Base-by-base conservation (phyloP, 495 filamentous ascomycete genomes). In the Penicillium daleae region DNA sequence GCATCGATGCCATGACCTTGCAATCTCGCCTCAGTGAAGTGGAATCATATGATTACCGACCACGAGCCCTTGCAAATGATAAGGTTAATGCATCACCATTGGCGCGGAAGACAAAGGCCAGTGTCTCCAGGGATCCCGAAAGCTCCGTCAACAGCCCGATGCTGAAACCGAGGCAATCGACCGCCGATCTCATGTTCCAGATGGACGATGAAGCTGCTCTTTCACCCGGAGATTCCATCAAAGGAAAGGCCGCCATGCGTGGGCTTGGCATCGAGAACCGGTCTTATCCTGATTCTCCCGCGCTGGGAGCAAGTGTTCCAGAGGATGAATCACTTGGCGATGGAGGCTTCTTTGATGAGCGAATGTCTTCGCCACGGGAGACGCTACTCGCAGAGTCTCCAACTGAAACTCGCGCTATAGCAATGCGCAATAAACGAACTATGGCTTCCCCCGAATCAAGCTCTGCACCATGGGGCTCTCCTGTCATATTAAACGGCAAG, bases 171-270 rank as follows among this genome's bases (percentile, higher is more conserved):
- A 90, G 85, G 62, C 82, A 80, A 22, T 92, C 89, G 0, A 74
- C 80, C 2, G 77, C 79, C n/a, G 92, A 97, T 63, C 79, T 97
- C 39, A 95, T 97, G 79, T 97, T 97, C 69, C 88, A 92, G 61
- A 97, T 97, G 92, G 93, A 97, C 59, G 92, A 94, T n/a, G 92
- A 92, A 42, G 80, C 75, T 46, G 60, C 60, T 13, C 58, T 74
- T 40, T 71, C 75, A 0, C 62, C 71, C 5, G 57, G 56, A n/a
- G 61, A 73, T 39, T 57, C 61, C 1, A 56, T 59, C 10, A 78
- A 74, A 67, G 77, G 77, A 4, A 78, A 78, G 59, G 51, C 64
- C 29, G 63, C 64, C 6, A 52, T 75, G 57, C 71, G 76, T 37
- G 67, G 72, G 1, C 10, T 54, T 7, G 67, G 61, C 42, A 39